A percentile compares a stretch with the other conserved stretches of the same genome.
Conservation (phyloP, 2,329 filamentous ascomycete genomes). For the Alternaria viburni region DNA sequence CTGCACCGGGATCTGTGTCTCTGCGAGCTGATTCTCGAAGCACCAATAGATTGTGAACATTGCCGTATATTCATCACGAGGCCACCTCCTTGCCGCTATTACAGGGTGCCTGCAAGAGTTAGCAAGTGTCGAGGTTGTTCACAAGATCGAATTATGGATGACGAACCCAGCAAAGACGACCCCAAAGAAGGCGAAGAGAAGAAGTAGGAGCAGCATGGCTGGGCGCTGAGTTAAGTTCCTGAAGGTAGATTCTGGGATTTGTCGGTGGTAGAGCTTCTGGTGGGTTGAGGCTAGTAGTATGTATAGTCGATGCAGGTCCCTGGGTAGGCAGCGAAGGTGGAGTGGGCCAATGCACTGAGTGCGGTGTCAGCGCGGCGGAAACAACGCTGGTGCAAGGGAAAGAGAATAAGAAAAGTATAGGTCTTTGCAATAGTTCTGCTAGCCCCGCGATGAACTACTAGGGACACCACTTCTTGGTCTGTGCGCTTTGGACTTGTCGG, state of each 20-base stretch:
- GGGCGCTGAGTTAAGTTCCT: not conserved
- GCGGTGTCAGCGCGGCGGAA: not conserved
- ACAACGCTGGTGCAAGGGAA: not conserved
- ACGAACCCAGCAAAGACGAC: not conserved
- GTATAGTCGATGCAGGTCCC: not conserved
- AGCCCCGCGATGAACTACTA: not conserved
- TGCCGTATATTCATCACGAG: not conserved
- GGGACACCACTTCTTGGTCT: not conserved
- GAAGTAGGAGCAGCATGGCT: not conserved
- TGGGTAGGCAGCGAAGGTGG: not conserved
- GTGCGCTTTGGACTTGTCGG: not conserved
- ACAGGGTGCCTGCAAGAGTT: not conserved
- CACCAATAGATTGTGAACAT: not conserved
- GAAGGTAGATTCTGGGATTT: not conserved
- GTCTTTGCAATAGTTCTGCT: not conserved
- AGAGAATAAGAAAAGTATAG: not conserved
- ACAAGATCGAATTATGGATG: not conserved
- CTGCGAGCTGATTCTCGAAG: not conserved
- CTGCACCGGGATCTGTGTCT: not conserved
- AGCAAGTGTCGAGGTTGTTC: not conserved
- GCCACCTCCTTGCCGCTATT: not conserved
- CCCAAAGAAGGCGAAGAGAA: not conserved
- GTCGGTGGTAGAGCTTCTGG: not conserved
- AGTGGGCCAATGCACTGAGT: not conserved
- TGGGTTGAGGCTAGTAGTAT: not conserved